phyloP scores from a whole-genome alignment of 257 asterid genomes.

The Solanum sejunctum region DNA sequence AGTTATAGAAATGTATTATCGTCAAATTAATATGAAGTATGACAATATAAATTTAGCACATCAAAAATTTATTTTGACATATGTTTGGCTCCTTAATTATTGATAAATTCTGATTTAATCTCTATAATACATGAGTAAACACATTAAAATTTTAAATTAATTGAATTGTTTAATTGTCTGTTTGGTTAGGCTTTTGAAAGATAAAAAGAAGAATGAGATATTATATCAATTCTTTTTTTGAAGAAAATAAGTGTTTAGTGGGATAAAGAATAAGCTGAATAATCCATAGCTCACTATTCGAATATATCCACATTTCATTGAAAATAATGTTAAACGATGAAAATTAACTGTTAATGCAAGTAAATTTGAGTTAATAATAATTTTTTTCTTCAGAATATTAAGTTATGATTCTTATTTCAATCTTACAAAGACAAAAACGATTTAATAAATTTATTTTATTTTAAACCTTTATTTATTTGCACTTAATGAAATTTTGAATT shows the following conservation, averaged over 20 bases:
- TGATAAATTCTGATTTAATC: too few species aligned
- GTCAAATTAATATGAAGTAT: neutral
- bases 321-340: neutral
- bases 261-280: neutral
- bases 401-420: neutral
- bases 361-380: neutral
- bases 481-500: too few species aligned
- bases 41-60: neutral
- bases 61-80: neutral
- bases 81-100: neutral
- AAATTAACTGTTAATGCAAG: neutral
- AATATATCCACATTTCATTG: neutral
- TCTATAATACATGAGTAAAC: neutral
- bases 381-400: neutral
- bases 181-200: neutral
- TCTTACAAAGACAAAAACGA: neutral
- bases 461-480: too few species aligned
- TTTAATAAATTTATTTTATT: neutral
- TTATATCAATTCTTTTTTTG: neutral
- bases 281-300: neutral
- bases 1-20: neutral
- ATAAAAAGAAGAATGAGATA: too few species aligned
- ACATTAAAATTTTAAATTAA: too few species aligned
- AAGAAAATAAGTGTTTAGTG: neutral
- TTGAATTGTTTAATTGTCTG: neutral